Conservation (phyloP, 2,329 filamentous ascomycete genomes). For the Spiromastix sp. region DNA sequence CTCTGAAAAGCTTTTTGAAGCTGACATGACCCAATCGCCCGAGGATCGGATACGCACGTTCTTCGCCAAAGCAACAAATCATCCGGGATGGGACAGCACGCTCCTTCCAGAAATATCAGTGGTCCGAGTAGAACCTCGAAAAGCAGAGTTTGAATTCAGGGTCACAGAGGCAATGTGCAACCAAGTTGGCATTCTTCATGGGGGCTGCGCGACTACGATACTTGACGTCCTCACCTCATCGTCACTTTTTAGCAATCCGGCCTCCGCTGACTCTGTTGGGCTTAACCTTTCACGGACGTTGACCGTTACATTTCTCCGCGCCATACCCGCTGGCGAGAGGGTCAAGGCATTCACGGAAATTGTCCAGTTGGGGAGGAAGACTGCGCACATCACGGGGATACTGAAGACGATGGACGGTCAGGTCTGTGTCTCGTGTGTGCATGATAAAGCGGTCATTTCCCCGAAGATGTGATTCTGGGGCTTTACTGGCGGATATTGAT, state of each 20-base stretch:
- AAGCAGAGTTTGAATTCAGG: conserved; percentile 12
- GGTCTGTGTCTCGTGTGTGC: conserved; percentile 4
- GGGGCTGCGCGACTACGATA: conserved; percentile 59
- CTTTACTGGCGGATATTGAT: neutral
- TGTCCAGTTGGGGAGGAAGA: conserved; percentile 44
- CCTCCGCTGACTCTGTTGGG: conserved; percentile 49
- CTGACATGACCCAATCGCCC: neutral
- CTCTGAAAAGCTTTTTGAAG: too few relatives aligned
- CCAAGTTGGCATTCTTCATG: conserved; percentile 80
- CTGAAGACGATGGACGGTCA: conserved; percentile 46
- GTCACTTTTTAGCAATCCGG: conserved; percentile 45
- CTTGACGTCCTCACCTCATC: conserved; percentile 58
- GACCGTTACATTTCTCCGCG: conserved; percentile 56
- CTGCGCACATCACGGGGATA: conserved; percentile 43
- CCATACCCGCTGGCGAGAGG: conserved; percentile 42
- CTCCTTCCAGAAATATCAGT: conserved; percentile 1
- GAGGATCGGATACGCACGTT: neutral
- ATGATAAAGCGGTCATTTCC: conserved; percentile 1
- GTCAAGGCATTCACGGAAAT: conserved; percentile 47
- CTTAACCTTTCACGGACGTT: conserved; percentile 59
- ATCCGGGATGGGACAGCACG: neutral
- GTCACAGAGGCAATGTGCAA: conserved; percentile 90
- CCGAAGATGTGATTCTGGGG: neutral
- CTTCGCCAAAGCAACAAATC: neutral
- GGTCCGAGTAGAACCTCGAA: neutral